These are phyloP conservation scores for Coniella vitis DNA, from an alignment of 2,329 filamentous ascomycete species.

Conservation along the genomic window DNA sequence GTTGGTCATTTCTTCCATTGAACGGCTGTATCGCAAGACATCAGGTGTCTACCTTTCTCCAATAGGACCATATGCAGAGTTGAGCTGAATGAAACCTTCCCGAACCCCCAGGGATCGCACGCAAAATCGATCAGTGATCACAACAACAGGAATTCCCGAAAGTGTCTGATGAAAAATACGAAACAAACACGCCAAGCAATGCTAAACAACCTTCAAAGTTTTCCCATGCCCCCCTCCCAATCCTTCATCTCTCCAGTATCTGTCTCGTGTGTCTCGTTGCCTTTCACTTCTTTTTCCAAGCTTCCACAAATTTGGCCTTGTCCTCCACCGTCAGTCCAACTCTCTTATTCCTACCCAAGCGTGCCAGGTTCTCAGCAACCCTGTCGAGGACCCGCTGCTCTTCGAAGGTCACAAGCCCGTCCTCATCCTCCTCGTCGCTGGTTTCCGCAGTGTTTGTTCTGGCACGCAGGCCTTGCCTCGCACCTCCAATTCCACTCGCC, in stretches of 20 bases:
- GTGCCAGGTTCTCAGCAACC: constrained; percentile 78
- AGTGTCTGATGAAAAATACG: constrained; percentile 2
- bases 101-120: too few relatives aligned
- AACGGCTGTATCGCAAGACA: neutral
- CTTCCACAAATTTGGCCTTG: constrained; percentile 74
- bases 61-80: neutral
- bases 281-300: constrained; percentile 41
- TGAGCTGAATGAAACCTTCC: neutral
- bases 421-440: constrained; percentile 10
- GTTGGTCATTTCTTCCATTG: too few relatives aligned
- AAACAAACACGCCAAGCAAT: constrained; percentile 9
- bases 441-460: constrained; percentile 24
- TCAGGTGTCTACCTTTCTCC: neutral
- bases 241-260: too few relatives aligned
- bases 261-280: neutral
- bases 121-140: too few relatives aligned
- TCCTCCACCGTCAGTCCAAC: constrained; percentile 78
- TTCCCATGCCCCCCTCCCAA: too few relatives aligned
- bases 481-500: constrained; percentile 16
- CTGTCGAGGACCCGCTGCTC: constrained; percentile 70
- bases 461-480: constrained; percentile 9
- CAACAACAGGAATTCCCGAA: constrained; percentile 3
- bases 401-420: constrained; percentile 32
- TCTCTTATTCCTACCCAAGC: constrained; percentile 79
- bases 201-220: neutral